phyloP scores from a whole-genome alignment of 352 stramenopile species.

The Phytophthora citricola region DNA sequence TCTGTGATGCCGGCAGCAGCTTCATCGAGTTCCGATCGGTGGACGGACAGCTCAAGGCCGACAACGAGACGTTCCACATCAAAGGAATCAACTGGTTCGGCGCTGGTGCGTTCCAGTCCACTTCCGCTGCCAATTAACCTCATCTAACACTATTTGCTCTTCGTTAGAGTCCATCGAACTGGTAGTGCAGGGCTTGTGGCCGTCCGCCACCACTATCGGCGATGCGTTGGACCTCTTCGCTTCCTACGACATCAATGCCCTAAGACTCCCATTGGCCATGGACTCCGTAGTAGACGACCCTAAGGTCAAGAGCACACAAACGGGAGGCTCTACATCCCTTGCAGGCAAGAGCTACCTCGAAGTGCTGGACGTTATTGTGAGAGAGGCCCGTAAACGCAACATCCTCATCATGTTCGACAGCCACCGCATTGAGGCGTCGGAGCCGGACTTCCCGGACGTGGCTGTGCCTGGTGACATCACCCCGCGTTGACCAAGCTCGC shows the following conservation, averaged over 20 bases:
- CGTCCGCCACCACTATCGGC: slow-evolving; percentile 63
- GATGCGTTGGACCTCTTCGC: slow-evolving; percentile 56
- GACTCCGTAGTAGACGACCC: slow-evolving; percentile 64
- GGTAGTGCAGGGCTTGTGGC: slow-evolving; percentile 71
- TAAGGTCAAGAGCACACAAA: slow-evolving; percentile 53
- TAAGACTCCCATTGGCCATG: slow-evolving; percentile 72
- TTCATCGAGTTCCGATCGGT: slow-evolving; percentile 75
- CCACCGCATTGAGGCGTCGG: slow-evolving; percentile 61
- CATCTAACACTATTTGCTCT: not conserved
- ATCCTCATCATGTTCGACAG: slow-evolving; percentile 79
- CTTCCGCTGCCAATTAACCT: not conserved
- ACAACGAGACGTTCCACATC: slow-evolving; percentile 64
- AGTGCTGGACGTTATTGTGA: slow-evolving; percentile 64
- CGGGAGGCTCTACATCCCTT: slow-evolving; percentile 43
- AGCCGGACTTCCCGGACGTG: slow-evolving; percentile 67
- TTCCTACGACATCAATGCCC: slow-evolving; percentile 60
- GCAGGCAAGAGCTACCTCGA: slow-evolving; percentile 66
- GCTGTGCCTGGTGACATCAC: slow-evolving; percentile 62
- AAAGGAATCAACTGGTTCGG: slow-evolving; percentile 84
- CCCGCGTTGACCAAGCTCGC: slow-evolving; percentile 59
- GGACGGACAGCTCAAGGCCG: slow-evolving; percentile 58
- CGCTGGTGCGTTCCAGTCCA: slow-evolving; percentile 36
- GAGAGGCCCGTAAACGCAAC: slow-evolving; percentile 63
- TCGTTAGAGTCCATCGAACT: slow-evolving; percentile 60
- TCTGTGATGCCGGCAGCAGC: slow-evolving; percentile 25